Conservation (phyloP, 2,329 filamentous ascomycete species). For the Paecilomyces sp. region DNA sequence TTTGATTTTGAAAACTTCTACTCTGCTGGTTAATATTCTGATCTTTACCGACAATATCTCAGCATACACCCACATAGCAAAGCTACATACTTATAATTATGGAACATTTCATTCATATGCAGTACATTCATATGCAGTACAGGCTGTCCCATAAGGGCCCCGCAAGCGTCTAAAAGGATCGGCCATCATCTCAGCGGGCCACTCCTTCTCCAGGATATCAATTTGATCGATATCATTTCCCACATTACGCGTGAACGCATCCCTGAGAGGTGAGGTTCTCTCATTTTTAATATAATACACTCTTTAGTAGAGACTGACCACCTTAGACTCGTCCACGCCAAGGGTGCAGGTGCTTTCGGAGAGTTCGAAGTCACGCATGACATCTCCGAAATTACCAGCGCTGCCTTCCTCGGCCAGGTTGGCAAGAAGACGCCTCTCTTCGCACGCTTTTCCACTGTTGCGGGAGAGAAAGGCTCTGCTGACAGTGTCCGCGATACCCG, state of each 20-base stretch:
- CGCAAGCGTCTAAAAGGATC: background rate
- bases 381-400: constrained; percentile 63
- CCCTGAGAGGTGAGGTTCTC: constrained; percentile 38
- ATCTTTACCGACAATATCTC: background rate
- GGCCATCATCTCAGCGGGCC: constrained; percentile 20
- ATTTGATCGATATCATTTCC: constrained; percentile 50
- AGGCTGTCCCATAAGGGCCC: background rate
- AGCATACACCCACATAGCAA: no score
- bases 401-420: constrained; percentile 51
- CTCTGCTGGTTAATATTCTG: background rate
- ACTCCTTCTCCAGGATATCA: constrained; percentile 45
- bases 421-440: constrained; percentile 60
- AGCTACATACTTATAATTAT: background rate
- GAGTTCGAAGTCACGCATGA: constrained; percentile 60
- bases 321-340: constrained; percentile 52
- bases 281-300: constrained; percentile 13
- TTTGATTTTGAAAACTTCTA: background rate
- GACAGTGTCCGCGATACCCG: constrained; percentile 67
- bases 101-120: no score
- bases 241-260: constrained; percentile 56
- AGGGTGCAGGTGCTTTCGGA: constrained; percentile 61
- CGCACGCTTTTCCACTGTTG: constrained; percentile 68
- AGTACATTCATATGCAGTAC: background rate
- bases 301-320: background rate
- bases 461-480: constrained; percentile 61